Evolutionary conservation across 805 yeast genomes (phyloP), one percentile per base, ranked within the genome.

Genomic region (Yamadazyma akitaensis): DNA sequence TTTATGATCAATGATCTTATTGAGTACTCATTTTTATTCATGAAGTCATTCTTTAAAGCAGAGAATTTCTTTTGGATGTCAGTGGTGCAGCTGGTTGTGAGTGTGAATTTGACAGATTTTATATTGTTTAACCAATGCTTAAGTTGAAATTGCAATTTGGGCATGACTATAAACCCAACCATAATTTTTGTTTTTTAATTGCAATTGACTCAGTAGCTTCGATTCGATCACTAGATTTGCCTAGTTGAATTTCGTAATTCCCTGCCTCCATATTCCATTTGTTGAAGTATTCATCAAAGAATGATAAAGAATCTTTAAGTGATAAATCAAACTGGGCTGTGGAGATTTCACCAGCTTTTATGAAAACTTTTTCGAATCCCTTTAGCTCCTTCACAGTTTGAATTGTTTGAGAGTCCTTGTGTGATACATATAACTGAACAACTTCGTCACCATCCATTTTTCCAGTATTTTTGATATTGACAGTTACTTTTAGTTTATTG

Each of bases 341-440:
- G 25, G 47, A 49, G 24, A 44, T 21, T 38, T 53, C 46, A 3
- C 61, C 61, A 1, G 57, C 48, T 32, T 50, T 49, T 41, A 65
- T 53, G 14, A 28, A 16, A 12, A 61, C 63, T 52, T 65, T 65
- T 38, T 56, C 66, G 43, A 57, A 64, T 24, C 63, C 68, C 46
- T 59, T 60, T 44, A 65, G 58, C 46, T 64, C 68, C 43, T 63
- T 64, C 16, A 54, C 46, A 1, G 68, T 67, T 18, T 61, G 54
- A 18, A 51, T 51, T 14, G 63, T 53, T 18, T 44, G 43, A 16
- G 62, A 44, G 13, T 53, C 47, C 14, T 47, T 42, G 16, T 55
- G 56, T 30, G 54, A 44, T 14, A 58, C 48, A 49, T 65, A 65
- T 19, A 64, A 50, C 50, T 65, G 70, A 14, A 62, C 61, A 14